These are phyloP conservation scores for Periconia macrospinosa DNA, from an alignment of 2,329 filamentous ascomycete genomes.

Conservation along the genomic window DNA sequence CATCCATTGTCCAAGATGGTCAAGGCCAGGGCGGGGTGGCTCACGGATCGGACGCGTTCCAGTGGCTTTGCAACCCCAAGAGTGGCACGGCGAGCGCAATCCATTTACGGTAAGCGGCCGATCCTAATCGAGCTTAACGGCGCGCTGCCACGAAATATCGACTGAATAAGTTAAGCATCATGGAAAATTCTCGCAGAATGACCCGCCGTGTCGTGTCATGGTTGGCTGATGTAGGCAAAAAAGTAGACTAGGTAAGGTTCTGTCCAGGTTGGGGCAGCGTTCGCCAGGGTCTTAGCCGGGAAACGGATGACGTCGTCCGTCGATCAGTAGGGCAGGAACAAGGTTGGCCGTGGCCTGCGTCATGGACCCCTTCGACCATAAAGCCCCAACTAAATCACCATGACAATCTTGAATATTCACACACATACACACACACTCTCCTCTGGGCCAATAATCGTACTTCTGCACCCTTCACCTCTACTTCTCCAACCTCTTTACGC, in stretches of 20 bases:
- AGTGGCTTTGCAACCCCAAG: neutral
- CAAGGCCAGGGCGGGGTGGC: neutral
- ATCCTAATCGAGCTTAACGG: no score
- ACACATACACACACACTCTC: no score
- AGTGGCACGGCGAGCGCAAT: neutral
- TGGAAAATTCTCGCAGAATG: no score
- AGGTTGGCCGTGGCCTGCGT: constrained; percentile 7
- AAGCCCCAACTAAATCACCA: neutral
- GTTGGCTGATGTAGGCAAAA: no score
- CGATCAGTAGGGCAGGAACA: constrained; percentile 8
- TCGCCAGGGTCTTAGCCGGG: neutral
- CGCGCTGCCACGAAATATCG: no score
- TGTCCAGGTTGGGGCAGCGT: neutral
- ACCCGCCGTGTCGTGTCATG: no score
- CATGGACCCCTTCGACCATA: constrained; percentile 5
- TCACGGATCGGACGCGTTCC: neutral
- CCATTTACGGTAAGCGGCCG: no score
- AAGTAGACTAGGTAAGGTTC: no score
- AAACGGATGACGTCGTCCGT: constrained; percentile 4
- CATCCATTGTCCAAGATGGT: neutral
- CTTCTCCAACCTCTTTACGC: constrained; percentile 3
- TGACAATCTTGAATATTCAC: no score
- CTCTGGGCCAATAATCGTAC: no score
- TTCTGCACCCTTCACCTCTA: neutral
- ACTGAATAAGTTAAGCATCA: no score